Conservation (phyloP, 2,329 filamentous ascomycete genomes). For the Tolypocladium amazonense region DNA sequence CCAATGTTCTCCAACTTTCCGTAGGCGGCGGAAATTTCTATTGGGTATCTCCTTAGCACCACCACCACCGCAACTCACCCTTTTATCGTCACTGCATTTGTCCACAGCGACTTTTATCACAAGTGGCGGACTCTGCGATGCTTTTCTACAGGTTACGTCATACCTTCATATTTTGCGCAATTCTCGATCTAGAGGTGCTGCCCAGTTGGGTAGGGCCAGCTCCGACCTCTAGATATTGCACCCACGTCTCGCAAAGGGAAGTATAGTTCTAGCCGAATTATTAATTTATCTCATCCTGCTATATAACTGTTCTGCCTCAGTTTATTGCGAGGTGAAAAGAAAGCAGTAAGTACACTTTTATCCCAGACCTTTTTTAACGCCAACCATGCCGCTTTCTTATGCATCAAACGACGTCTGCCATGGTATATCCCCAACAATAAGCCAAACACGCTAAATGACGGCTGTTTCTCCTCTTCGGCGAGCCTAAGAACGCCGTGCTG, state of each 20-base stretch:
- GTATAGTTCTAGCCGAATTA: not conserved
- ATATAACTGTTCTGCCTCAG: slow-evolving; percentile 8
- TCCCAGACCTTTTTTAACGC: not conserved
- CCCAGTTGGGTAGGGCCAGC: not conserved
- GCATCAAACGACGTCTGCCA: slow-evolving; percentile 3
- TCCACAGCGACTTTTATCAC: not conserved
- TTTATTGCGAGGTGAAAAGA: slow-evolving; percentile 8
- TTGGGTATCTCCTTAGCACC: slow-evolving; percentile 6
- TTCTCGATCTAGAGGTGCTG: not conserved
- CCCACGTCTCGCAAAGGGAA: no score
- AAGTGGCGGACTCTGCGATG: no score
- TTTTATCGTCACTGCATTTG: not conserved
- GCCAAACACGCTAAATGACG: slow-evolving; percentile 1
- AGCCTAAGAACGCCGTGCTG: not conserved
- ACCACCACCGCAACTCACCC: not conserved
- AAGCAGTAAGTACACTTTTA: slow-evolving; percentile 8
- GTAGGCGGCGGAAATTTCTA: slow-evolving; percentile 12
- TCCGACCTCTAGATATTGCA: not conserved
- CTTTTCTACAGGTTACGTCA: not conserved
- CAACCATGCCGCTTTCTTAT: slow-evolving; percentile 2
- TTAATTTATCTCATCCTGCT: slow-evolving; percentile 2
- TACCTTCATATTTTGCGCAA: not conserved
- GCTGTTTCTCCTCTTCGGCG: not conserved
- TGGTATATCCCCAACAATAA: not conserved
- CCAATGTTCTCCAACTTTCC: slow-evolving; percentile 12